Evolutionary conservation across 2,329 filamentous ascomycete genomes (phyloP).

Genomic region (Bimuria novae-zelandiae): DNA sequence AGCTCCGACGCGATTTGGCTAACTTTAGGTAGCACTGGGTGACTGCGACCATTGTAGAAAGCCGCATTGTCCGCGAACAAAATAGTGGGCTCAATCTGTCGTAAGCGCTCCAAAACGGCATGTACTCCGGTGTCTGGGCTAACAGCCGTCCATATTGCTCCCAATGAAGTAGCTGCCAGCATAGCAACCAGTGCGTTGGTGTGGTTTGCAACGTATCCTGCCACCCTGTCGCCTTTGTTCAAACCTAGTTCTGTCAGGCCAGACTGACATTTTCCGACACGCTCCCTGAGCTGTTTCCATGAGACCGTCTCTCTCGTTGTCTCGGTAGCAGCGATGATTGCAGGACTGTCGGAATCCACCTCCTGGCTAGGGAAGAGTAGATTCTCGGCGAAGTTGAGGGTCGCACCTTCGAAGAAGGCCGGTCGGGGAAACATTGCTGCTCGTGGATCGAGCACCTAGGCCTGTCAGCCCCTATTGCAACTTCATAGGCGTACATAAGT

Average conservation of each 20-base stretch:
- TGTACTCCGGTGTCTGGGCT: slow-evolving; percentile 91
- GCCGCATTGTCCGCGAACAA: slow-evolving; percentile 88
- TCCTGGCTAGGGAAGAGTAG: slow-evolving; percentile 74
- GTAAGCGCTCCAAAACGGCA: slow-evolving; percentile 84
- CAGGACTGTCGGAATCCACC: slow-evolving; percentile 64
- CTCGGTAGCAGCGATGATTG: slow-evolving; percentile 83
- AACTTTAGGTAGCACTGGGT: slow-evolving; percentile 79
- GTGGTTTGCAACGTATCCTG: slow-evolving; percentile 86
- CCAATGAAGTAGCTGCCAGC: slow-evolving; percentile 79
- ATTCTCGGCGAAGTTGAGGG: slow-evolving; percentile 94
- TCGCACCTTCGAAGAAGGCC: slow-evolving; percentile 78
- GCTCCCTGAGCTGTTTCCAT: slow-evolving; percentile 80
- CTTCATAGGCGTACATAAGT: too few relatives aligned
- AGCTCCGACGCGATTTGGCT: slow-evolving; percentile 73
- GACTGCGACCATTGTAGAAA: slow-evolving; percentile 88
- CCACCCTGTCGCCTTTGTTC: slow-evolving; percentile 63
- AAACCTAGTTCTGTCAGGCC: slow-evolving; percentile 71
- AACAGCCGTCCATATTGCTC: slow-evolving; percentile 90
- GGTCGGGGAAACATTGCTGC: slow-evolving; percentile 84
- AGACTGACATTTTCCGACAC: slow-evolving; percentile 73
- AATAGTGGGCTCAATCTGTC: slow-evolving; percentile 81
- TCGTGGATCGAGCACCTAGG: slow-evolving; percentile 68
- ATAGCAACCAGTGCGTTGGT: slow-evolving; percentile 85
- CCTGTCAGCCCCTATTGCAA: slow-evolving; percentile 19
- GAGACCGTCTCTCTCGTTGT: slow-evolving; percentile 66